Conservation (phyloP, 805 yeast genomes). For the Ogataea corticis region DNA sequence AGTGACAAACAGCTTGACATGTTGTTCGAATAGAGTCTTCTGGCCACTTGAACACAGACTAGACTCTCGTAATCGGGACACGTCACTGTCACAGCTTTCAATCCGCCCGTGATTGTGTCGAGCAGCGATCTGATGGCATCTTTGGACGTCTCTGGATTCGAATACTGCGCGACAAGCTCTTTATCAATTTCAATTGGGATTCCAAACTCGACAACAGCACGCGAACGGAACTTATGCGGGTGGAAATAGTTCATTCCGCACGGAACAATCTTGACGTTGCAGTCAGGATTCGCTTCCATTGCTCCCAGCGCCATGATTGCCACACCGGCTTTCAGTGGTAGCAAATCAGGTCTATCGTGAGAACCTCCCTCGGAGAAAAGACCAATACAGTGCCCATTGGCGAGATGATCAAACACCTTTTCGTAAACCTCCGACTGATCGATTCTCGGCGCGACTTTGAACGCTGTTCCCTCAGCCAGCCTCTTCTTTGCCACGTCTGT, state of each 20-base stretch:
- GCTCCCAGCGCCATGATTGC: conserved; percentile 98
- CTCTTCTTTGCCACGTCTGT: conserved; percentile 40
- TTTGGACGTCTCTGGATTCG: conserved; percentile 56
- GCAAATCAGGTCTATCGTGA: conserved; percentile 87
- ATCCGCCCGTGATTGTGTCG: conserved; percentile 68
- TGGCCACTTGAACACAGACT: conserved; percentile 87
- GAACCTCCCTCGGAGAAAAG: conserved; percentile 99
- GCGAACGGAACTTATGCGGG: conserved; percentile 90
- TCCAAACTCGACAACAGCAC: conserved; percentile 96
- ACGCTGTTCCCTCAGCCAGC: conserved; percentile 54
- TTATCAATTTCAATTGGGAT: conserved; percentile 70
- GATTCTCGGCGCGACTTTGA: conserved; percentile 76
- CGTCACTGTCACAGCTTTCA: conserved; percentile 82
- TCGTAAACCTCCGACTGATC: conserved; percentile 85
- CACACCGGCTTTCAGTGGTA: conserved; percentile 95
- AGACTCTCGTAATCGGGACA: conserved; percentile 88
- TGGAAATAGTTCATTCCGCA: conserved; percentile 93
- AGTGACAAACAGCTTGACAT: conserved; percentile 71
- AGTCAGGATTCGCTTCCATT: conserved; percentile 70
- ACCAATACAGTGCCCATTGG: conserved; percentile 81
- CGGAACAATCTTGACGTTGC: conserved; percentile 80
- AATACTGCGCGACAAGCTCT: conserved; percentile 64
- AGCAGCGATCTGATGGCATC: conserved; percentile 74
- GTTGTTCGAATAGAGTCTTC: conserved; percentile 82
- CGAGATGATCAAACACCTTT: conserved; percentile 79